Base-by-base conservation (phyloP, 2,329 filamentous ascomycete species). In the Geoglossum cookeanum region DNA sequence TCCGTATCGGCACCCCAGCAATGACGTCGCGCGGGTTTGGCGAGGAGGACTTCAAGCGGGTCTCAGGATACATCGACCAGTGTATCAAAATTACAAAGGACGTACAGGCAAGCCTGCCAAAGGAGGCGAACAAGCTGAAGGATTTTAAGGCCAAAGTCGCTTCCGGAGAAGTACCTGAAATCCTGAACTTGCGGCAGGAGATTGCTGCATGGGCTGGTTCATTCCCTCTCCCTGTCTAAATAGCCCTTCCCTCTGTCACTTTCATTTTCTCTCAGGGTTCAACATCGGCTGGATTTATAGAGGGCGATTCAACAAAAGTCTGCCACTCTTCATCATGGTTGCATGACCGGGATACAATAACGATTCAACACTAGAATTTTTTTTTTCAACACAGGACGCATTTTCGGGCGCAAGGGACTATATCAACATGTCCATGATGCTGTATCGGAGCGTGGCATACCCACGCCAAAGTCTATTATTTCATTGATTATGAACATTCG, bases 41-140 rank as follows among this genome's bases (percentile, higher is more conserved):
- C 63, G 83, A 87, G 69, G 80, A 87, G 60, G 90, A 96, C 74
- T 98, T 98, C 72, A 84, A 87, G 75, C 82, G 85, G 64, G 90
- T 98, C 61, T 90, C 84, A 62, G 71, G 75, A 64, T 97, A 95
- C 78, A 95, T 97, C 65, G 87, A 94, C 71, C 78, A 83, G 67
- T 79, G 82, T 71, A 86, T 97, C 78, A 87, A 87, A 76, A 79
- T 97, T 68, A 87, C 84, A 79, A 88, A 89, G 79, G 83, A 90
- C 68, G 78, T 94, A 65, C 92, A 97, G 77, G 77, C 69, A 59
- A 75, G 78, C 62, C 80, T 97, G 29, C 91, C 92, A 71, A 96
- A 96, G 82, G 86, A 92, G 73, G 88, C 87, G 67, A 98, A 97
- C 83, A 96, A 94, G 83, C 87, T 94, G 72, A 97, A 97, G 83